These are phyloP conservation scores for Artemisia annua DNA, from an alignment of 129 eudicot genomes.

Conservation along the genomic window DNA sequence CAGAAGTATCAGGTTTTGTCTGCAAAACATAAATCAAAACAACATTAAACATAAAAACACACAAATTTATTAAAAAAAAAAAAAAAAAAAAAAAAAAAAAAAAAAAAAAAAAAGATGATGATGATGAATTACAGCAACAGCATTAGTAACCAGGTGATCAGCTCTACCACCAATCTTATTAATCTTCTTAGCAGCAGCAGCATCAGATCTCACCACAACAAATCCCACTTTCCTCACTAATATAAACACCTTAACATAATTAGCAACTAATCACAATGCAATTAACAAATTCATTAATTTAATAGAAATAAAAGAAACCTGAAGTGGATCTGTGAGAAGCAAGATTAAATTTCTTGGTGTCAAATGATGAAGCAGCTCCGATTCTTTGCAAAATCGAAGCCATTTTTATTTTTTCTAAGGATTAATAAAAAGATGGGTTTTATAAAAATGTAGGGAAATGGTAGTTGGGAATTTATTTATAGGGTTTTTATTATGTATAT, in stretches of 20 bases:
- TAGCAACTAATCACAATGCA: too few relatives aligned
- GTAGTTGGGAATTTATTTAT: not conserved
- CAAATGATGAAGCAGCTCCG: constrained; percentile 39
- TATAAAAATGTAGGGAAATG: too few relatives aligned
- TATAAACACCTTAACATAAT: not conserved
- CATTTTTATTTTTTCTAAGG: constrained; percentile 21
- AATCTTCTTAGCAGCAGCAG: constrained; percentile 32
- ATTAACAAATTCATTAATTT: not conserved
- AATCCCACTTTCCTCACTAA: constrained; percentile 51
- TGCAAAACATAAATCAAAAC: constrained; percentile 21
- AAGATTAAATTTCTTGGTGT: constrained; percentile 22
- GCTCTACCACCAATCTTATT: constrained; percentile 33
- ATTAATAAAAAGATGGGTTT: not conserved
- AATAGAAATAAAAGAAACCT: constrained; percentile 15
- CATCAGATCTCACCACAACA: constrained; percentile 47
- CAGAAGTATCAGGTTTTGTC: constrained; percentile 45
- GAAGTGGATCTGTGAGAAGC: constrained; percentile 21
- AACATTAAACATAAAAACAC: not conserved
- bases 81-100: too few relatives aligned
- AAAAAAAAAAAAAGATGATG: too few relatives aligned
- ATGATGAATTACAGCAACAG: constrained; percentile 58
- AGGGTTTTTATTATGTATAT: not conserved
- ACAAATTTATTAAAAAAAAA: too few relatives aligned
- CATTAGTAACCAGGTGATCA: constrained; percentile 48
- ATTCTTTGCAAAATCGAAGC: constrained; percentile 50